Evolutionary conservation across 352 stramenopile species (phyloP), one percentile per base, ranked within the genome.

Genomic region (Pythium phragmitis): DNA sequence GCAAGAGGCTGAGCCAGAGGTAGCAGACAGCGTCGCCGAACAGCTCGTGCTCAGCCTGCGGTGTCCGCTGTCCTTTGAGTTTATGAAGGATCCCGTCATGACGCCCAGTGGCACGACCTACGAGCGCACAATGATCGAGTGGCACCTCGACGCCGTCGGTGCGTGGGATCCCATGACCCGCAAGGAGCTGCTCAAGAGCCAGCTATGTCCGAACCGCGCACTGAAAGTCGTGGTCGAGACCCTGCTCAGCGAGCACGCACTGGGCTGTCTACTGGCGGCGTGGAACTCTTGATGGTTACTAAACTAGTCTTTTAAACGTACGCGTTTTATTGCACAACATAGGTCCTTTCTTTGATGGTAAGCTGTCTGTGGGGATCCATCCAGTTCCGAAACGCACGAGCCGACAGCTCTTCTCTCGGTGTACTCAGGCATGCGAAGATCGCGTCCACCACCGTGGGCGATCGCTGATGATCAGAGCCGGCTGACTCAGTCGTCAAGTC

Each of bases 31-130:
- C 37, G 75, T 71, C 14, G 65, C 87, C 5, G 74, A 80, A 60
- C 79, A 88, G 60, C 81, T 90, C 67, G 76, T 90, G 64, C 77
- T 88, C 23, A 49, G 82, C 7, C 87, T 90, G 47, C 75, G 79
- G 34, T 90, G 81, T 34, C 81, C 81, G 12, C 45, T 90, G 58
- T 87, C 79, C 23, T 70, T 90, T 39, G 81, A 88, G 50, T 46
- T 87, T 17, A 88, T 90, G 81, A 67, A 83, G 43, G 79, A 90
- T 53, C 81, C 81, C 3, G 81, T 90, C 6, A 87, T 82, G 26
- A 88, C 79, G 7, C 79, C 81, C 3, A 82, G 82, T 21, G 81
- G 81, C 30, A 79, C 87, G 67, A 87, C 79, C 26, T 90, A 88
- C 62, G 81, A 90, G 33, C 81, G 81, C 30, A 73, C 72, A 4